Base-by-base conservation (phyloP, 768 basidiomycete species). In the Xanthoconium stramineum region DNA sequence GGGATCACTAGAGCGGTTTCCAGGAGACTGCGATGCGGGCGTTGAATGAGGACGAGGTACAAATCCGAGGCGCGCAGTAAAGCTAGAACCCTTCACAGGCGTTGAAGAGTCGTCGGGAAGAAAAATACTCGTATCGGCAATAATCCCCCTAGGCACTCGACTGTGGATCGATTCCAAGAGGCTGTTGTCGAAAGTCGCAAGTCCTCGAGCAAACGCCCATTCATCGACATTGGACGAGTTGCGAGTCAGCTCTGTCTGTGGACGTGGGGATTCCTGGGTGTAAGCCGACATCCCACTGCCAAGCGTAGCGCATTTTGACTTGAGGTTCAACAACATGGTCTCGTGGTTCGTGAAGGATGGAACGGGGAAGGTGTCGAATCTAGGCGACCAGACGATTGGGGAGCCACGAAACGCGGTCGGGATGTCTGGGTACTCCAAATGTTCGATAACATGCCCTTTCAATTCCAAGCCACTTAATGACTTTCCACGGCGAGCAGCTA, bases 381-480 rank as follows among this genome's bases (percentile, higher is more conserved):
- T 57, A 2, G 76, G 74, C 6, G 67, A 69, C 59, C 70, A 69
- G 20, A 64, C 52, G 8, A 68, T 61, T 0, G 74, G 66, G 5
- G 76, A 74, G 14, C 76, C 74, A 14, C 71, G 67, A 64, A 78
- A 79, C 8, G 77, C 73, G 15, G 72, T 75, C 7, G 77, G 78
- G 14, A 79, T 74, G 50, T 72, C 72, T 20, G 78, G 77, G 53
- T 78, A 79, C 8, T 68, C 58, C 57, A 61, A 15, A 15, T 57
- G 56, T 46, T 65, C 55, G 43, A 62, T 59, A 37, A 54, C 61
- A 39, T 35, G 42, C 17, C 44, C 57, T 45, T 53, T 72, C 53
- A 60, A 53, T 52, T 52, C 70, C 38, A 77, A 58, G 19, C 60
- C 47, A 20, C 68, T 72, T 5, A 71, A 56, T 36, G 69, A 65